Base-by-base conservation (phyloP, 2,329 filamentous ascomycete species). In the Verticillium albo-atrum region DNA sequence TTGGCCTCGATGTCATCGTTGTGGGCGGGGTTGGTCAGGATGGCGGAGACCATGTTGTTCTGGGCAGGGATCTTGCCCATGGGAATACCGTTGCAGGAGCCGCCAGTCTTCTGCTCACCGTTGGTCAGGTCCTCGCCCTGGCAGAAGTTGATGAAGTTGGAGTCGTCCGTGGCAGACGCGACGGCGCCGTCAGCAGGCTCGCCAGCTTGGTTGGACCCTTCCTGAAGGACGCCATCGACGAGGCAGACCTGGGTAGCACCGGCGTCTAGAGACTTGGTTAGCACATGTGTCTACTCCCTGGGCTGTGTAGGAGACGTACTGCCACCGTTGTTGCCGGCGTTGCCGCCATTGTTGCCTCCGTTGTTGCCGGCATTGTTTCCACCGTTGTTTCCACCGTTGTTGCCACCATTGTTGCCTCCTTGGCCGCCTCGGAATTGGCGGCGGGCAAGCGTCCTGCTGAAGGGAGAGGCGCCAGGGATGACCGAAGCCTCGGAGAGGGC, bases 131-230 rank as follows among this genome's bases (percentile, higher is more conserved):
- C 78, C 70, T 79, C 69, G 54, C 77, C 79, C 4, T 70, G 65
- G 66, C 78, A 81, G 67, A 80, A 85, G 77, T 86, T 87, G 79
- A 87, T 85, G 69, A 86, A 87, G 75, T 87, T 87, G 75, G 76
- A 75, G 20, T 74, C 62, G 64, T 87, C 83, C 63, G 83, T 86
- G 15, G 67, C 66, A 6, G 84, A 87, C 37, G 80, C 74, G 30
- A 80, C 70, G 67, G 86, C 83, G 54, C 80, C 81, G 47, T 74
- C 73, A 5, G 68, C 72, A 23, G 75, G 74, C 56, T 74, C 76
- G 54, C 82, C 83, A 37, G 82, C 79, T 14, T 70, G 69, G 58
- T 75, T 69, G 6, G 82, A 84, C 55, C 77, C 82, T 20, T 74
- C 77, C 69, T 85, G 82, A 53, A 85, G 57, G 57, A 74, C 77